These are phyloP conservation scores for Tilletia walkeri DNA, from an alignment of 1,284 basidiomycete genomes.

Conservation along the genomic window DNA sequence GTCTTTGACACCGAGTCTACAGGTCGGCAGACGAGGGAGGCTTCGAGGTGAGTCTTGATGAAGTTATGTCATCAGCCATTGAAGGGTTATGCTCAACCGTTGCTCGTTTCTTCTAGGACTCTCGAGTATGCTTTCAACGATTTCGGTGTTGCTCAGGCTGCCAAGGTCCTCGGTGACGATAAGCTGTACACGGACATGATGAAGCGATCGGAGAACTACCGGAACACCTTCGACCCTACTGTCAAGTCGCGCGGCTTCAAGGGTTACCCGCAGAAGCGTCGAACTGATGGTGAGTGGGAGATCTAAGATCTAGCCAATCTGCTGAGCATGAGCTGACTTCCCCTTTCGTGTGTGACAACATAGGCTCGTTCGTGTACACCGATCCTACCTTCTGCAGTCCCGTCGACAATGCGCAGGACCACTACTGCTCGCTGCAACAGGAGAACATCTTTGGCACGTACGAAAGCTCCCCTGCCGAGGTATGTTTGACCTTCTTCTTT, in stretches of 20 bases:
- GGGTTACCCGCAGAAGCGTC: slow-evolving; percentile 40
- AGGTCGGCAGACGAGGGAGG: slow-evolving; percentile 44
- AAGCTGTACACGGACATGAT: slow-evolving; percentile 20
- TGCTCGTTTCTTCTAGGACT: slow-evolving; percentile 22
- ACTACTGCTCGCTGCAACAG: slow-evolving; percentile 38
- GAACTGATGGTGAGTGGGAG: slow-evolving; percentile 28
- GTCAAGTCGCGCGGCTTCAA: slow-evolving; percentile 33
- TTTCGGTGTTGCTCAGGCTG: slow-evolving; percentile 57
- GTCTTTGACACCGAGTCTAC: slow-evolving; percentile 37
- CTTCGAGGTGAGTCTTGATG: slow-evolving; percentile 22
- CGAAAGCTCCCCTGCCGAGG: slow-evolving; percentile 40
- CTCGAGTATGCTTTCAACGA: slow-evolving; percentile 58
- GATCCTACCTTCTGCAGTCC: slow-evolving; percentile 44
- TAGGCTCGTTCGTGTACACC: slow-evolving; percentile 25
- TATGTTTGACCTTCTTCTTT: no score
- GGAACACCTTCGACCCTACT: slow-evolving; percentile 37
- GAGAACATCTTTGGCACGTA: slow-evolving; percentile 42
- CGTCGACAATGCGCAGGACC: slow-evolving; percentile 30
- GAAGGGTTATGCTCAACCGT: neutral
- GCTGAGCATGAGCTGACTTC: no score
- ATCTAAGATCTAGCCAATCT: no score
- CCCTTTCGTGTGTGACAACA: no score
- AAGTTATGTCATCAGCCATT: neutral
- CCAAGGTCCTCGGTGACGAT: slow-evolving; percentile 29
- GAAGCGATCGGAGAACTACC: slow-evolving; percentile 37